These are phyloP conservation scores for Termitomyces sp. DNA, from an alignment of 768 basidiomycete species.

Conservation along the genomic window DNA sequence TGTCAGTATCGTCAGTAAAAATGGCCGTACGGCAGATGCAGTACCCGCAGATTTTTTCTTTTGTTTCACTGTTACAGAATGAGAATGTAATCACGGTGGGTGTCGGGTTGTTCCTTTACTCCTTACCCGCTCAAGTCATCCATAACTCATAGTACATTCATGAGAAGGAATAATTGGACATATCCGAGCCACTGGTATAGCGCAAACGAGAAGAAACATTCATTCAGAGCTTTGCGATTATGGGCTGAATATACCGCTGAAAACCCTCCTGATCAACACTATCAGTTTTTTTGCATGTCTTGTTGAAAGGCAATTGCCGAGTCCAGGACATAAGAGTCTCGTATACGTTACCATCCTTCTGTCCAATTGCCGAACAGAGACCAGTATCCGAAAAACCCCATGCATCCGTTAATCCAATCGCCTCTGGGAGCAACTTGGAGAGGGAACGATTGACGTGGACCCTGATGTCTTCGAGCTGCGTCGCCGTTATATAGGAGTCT, in stretches of 20 bases:
- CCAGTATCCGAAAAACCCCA: conserved; percentile 21
- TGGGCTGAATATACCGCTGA: conserved; percentile 12
- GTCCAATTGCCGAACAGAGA: conserved; percentile 16
- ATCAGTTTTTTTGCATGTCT: neutral
- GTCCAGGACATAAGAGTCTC: conserved; percentile 3
- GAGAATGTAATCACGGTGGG: neutral
- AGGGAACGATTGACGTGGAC: conserved; percentile 8
- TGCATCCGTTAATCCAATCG: conserved; percentile 18
- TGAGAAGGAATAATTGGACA: neutral
- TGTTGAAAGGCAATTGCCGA: neutral
- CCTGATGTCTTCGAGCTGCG: conserved; percentile 13
- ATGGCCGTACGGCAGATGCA: neutral
- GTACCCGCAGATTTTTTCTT: too few relatives aligned
- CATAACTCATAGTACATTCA: neutral
- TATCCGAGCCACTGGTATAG: neutral
- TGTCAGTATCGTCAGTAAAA: too few relatives aligned
- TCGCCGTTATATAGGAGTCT: conserved; percentile 14
- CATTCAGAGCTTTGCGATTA: conserved; percentile 2
- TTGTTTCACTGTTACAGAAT: too few relatives aligned
- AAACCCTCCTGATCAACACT: conserved; percentile 15
- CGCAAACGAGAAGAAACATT: neutral
- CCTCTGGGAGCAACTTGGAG: conserved; percentile 15
- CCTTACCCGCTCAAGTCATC: neutral
- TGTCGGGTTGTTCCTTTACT: neutral
- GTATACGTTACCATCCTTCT: conserved; percentile 15